Percentiles rank a stretch among this genome's conserved stretches.
Conservation (phyloP, 2,329 filamentous ascomycete genomes). For the Thelonectria olida region DNA sequence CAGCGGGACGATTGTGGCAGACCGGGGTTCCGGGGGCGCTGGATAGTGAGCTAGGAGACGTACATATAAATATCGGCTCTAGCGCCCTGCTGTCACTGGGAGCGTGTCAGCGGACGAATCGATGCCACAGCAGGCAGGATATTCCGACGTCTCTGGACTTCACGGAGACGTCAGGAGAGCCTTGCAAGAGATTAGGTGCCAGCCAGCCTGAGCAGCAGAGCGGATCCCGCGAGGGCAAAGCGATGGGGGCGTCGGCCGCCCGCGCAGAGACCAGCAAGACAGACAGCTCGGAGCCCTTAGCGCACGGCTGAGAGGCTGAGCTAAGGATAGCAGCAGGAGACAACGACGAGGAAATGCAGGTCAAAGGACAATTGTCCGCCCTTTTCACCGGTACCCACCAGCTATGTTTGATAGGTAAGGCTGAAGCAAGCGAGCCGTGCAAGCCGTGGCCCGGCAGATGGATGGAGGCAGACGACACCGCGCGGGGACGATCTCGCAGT, state of each 20-base stretch:
- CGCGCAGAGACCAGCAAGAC: constrained; percentile 11
- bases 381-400: constrained; percentile 6
- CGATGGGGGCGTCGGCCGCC: constrained; percentile 12
- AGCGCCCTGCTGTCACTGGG: neutral
- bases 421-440: constrained; percentile 8
- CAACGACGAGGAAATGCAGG: neutral
- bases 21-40: constrained; percentile 9
- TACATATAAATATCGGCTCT: constrained; percentile 11
- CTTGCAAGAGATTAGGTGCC: neutral
- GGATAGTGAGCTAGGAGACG: neutral
- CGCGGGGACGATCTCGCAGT: neutral
- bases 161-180: neutral
- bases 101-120: neutral
- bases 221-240: constrained; percentile 8
- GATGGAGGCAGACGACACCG: constrained; percentile 3
- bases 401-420: constrained; percentile 5
- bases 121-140: neutral
- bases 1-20: constrained; percentile 4
- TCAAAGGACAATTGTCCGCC: neutral
- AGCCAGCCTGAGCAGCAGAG: neutral
- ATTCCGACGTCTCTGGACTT: neutral
- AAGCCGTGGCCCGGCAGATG: constrained; percentile 13
- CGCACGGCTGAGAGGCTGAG: constrained; percentile 14
- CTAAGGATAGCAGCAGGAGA: constrained; percentile 1
- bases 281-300: constrained; percentile 5